A percentile compares a stretch with the other conserved stretches of the same genome.
phyloP scores from a whole-genome alignment of 345 rosid genomes.

The Corchorus olitorius region DNA sequence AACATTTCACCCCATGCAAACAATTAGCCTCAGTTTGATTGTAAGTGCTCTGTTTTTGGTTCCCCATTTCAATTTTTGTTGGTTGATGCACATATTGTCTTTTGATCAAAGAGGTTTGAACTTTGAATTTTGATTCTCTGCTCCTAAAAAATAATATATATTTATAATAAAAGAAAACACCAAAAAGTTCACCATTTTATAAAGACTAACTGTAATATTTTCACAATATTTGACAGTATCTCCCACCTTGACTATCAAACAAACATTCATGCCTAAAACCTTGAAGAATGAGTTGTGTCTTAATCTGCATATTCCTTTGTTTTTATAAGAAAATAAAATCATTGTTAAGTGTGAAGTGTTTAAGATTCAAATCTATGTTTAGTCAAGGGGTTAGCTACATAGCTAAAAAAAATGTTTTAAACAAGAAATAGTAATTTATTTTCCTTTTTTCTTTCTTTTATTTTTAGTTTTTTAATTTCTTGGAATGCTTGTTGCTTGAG shows the following conservation, averaged over 20 bases:
- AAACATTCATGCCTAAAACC: slow-evolving; percentile 49
- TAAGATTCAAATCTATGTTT: slow-evolving; percentile 16
- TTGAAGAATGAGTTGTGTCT: slow-evolving; percentile 46
- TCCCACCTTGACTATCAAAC: slow-evolving; percentile 40
- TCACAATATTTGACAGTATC: slow-evolving; percentile 21
- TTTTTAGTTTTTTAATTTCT: neutral
- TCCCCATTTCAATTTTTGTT: neutral
- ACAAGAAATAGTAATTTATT: neutral
- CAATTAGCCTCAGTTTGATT: no score
- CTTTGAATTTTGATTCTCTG: no score
- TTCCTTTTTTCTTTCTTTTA: neutral
- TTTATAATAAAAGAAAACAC: neutral
- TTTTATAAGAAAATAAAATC: neutral
- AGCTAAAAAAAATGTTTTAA: neutral
- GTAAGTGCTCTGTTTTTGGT: neutral
- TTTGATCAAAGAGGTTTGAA: neutral
- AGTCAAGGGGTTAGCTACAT: slow-evolving; percentile 17
- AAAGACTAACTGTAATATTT: neutral
- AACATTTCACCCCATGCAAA: no score
- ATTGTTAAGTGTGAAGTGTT: slow-evolving; percentile 14
- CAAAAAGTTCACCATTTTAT: neutral
- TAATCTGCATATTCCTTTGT: neutral
- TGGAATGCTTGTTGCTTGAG: slow-evolving; percentile 11
- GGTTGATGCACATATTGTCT: slow-evolving; percentile 13
- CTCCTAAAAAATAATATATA: no score